Conservation (phyloP, 2,329 filamentous ascomycete species). For the Fusarium sp. region DNA sequence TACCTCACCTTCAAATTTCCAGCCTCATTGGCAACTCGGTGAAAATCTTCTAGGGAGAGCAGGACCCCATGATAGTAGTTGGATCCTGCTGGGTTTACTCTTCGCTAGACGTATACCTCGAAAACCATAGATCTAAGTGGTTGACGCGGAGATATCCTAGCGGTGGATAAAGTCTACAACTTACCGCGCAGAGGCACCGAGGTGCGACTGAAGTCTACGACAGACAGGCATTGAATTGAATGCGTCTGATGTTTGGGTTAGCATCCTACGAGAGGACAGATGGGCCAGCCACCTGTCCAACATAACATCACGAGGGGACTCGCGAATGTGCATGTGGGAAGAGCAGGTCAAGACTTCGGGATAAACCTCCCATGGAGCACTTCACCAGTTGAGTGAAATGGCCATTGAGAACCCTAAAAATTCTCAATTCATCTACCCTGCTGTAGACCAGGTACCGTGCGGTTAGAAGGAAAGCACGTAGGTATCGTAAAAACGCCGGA, state of each 20-base stretch:
- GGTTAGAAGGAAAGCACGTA: conserved; percentile 43
- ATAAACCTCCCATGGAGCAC: conserved; percentile 81
- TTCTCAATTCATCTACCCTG: conserved; percentile 59
- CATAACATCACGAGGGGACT: conserved; percentile 31
- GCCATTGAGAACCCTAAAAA: conserved; percentile 72
- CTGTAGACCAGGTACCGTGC: conserved; percentile 49
- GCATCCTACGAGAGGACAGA: conserved; percentile 33
- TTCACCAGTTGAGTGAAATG: conserved; percentile 76
- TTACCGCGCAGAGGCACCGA: conserved; percentile 20
- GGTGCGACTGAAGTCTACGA: conserved; percentile 37
- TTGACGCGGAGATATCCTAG: conserved; percentile 91
- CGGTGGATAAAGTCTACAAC: conserved; percentile 57
- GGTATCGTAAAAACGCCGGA: conserved; percentile 54
- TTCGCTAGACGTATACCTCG: conserved; percentile 96
- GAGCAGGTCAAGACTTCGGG: conserved; percentile 67
- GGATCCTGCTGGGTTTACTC: conserved; percentile 68
- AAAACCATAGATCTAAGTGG: conserved; percentile 76
- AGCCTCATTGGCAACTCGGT: conserved; percentile 72
- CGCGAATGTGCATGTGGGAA: conserved; percentile 35
- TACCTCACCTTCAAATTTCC: conserved; percentile 89
- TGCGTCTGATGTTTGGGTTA: conserved; percentile 23
- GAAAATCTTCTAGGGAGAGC: conserved; percentile 86
- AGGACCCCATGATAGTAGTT: conserved; percentile 62
- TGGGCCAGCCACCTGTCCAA: conserved; percentile 14
- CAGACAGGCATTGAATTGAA: conserved; percentile 4